Conservation (phyloP, 306 rosid species). For the cucumber (Cucumis sativus) region Cucumber_9930_V3 NC_026655.2:263501-264000, state of each 20-base stretch:
- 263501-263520: slow-evolving; percentile 24
- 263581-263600: slow-evolving; percentile 39
- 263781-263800: background rate
- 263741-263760: slow-evolving; percentile 75
- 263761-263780: background rate
- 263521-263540: slow-evolving; percentile 20
- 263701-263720: slow-evolving; percentile 74
- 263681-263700: slow-evolving; percentile 83
- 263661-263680: slow-evolving; percentile 97
- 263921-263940: slow-evolving; percentile 95
- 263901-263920: slow-evolving; percentile 80
- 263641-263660: slow-evolving; percentile 75
- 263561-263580: slow-evolving; percentile 77
- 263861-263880: background rate
- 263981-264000: slow-evolving; percentile 79
- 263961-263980: slow-evolving; percentile 96
- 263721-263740: slow-evolving; percentile 97
- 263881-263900: background rate
- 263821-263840: background rate
- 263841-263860: background rate
- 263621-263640: slow-evolving; percentile 76
- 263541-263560: slow-evolving; percentile 33
- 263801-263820: background rate
- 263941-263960: slow-evolving; percentile 94
- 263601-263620: slow-evolving; percentile 85